A percentile compares a stretch with the other conserved stretches of the same genome.
Evolutionary conservation across 2,329 filamentous ascomycete genomes (phyloP).

Genomic region (Corinectria fuckeliana): DNA sequence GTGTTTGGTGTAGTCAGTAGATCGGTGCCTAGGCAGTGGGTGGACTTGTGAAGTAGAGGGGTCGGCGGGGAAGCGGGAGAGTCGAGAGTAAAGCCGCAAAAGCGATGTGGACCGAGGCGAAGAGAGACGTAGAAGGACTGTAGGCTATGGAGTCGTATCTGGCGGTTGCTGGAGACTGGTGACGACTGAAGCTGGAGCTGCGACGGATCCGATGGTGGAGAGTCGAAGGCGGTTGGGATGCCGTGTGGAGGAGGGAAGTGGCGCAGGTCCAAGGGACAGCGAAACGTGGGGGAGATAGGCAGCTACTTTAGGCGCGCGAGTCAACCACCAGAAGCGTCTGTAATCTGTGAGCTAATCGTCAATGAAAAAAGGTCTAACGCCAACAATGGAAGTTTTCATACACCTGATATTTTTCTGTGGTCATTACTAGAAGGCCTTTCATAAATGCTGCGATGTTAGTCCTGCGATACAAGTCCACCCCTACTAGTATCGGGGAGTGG

Average conservation of each 20-base stretch:
- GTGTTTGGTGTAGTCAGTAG: not conserved
- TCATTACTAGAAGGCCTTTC: not conserved
- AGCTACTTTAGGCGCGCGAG: not conserved
- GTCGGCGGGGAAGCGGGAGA: not conserved
- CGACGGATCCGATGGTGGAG: constrained; percentile 12
- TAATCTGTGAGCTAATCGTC: not conserved
- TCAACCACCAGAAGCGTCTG: not conserved
- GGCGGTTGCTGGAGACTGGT: not conserved
- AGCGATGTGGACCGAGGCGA: not conserved
- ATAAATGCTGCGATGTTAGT: not conserved
- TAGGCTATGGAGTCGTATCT: not conserved
- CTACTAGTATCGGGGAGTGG: constrained; percentile 6
- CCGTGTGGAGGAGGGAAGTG: constrained; percentile 15
- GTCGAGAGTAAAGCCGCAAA: not conserved
- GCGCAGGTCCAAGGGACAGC: constrained; percentile 13
- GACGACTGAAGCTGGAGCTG: not conserved
- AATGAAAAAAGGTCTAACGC: no score
- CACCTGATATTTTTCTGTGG: not conserved
- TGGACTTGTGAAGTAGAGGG: not conserved
- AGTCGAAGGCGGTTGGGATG: constrained; percentile 1
- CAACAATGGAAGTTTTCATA: not conserved
- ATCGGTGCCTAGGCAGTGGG: not conserved
- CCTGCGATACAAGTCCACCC: not conserved
- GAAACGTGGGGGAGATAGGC: not conserved
- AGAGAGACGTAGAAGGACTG: not conserved